Base-by-base conservation (phyloP, 352 stramenopile genomes). In the Thraustochytrium striatum region DNA sequence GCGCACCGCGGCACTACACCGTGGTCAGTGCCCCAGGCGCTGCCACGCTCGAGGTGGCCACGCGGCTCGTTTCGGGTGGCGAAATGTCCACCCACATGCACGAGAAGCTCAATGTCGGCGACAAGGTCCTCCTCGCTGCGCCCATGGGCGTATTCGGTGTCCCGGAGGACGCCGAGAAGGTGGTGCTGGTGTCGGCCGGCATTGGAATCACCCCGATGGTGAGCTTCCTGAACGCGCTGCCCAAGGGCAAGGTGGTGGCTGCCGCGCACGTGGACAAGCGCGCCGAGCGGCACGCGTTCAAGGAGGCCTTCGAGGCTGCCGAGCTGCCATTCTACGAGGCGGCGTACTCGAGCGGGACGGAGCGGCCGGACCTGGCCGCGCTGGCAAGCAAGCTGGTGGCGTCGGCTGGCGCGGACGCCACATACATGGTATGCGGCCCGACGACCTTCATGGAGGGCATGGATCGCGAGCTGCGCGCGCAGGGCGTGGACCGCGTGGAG, bases 81-180 rank as follows among this genome's bases (percentile, higher is more conserved):
- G 82, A 86, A 2, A 85, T 87, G 30, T 90, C 87, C n/a, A 87
- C 70, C 55, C 83, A 88, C 80, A 78, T 91, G 52, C 87, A 91
- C 81, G 79, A 88, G 57, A 59, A 85, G 35, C 82, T 89, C 39
- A 62, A 88, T 13, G 85, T 87, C 47, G 87, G 87, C 38, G 86
- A 84, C 57, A 84, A 85, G 25, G 61, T 91, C 36, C 84, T 86
- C 21, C 82, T 90, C 30, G 85, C 84, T 36, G 82, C 87, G 7
- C 87, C 86, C 2, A 88, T 85, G 47, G 87, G 86, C 28, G 85
- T 89, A 47, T 90, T 89, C 61, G n/a, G n/a, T n/a, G 62, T 85
- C 11, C 62, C 85, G 1, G 2, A 19, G 21, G 65, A 72, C 33
- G 79, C 59, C 32, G 79, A 86, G 43, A 89, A 88, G 70, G 82